A percentile compares a stretch with the other conserved stretches of the same genome.
These are phyloP conservation scores for Clitopilus passeckerianus DNA, from an alignment of 768 basidiomycete genomes.

Conservation along the genomic window DNA sequence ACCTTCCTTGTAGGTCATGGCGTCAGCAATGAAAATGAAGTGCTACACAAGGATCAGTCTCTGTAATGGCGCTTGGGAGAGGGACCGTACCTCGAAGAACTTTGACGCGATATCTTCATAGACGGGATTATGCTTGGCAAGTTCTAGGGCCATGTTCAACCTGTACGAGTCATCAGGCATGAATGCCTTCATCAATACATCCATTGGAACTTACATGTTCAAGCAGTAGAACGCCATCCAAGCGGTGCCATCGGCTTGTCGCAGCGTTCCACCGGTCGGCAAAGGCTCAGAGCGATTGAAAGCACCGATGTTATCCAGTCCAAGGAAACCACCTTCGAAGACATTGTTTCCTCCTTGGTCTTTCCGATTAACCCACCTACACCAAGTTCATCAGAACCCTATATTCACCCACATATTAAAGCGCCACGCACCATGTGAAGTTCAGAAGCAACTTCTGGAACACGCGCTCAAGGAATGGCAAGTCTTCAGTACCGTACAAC, in stretches of 20 bases:
- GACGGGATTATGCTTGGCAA: constrained; percentile 95
- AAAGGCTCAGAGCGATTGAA: constrained; percentile 98
- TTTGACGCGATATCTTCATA: constrained; percentile 99
- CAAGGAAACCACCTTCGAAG: constrained; percentile 98
- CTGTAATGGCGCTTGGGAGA: not conserved
- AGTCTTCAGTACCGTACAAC: constrained; percentile 84
- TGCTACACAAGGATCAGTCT: constrained; percentile 45
- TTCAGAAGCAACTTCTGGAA: constrained; percentile 97
- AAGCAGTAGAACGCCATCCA: constrained; percentile 99
- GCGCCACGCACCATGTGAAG: constrained; percentile 77
- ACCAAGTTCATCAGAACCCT: not conserved
- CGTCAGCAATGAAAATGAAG: constrained; percentile 97
- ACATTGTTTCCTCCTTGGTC: constrained; percentile 93
- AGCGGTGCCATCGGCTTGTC: constrained; percentile 97
- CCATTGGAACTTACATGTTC: constrained; percentile 68
- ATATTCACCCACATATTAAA: constrained; percentile 59
- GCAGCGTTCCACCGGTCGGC: constrained; percentile 89
- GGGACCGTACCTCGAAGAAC: constrained; percentile 71
- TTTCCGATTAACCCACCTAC: constrained; percentile 97
- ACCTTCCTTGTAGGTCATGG: constrained; percentile 91
- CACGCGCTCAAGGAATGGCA: constrained; percentile 92
- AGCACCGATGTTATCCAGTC: constrained; percentile 95
- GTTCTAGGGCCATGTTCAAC: constrained; percentile 94
- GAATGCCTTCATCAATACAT: not conserved
- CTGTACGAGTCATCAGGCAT: constrained; percentile 29